Evolutionary conservation across 2,329 filamentous ascomycete species (phyloP).

Genomic region (Fusarium piperis): DNA sequence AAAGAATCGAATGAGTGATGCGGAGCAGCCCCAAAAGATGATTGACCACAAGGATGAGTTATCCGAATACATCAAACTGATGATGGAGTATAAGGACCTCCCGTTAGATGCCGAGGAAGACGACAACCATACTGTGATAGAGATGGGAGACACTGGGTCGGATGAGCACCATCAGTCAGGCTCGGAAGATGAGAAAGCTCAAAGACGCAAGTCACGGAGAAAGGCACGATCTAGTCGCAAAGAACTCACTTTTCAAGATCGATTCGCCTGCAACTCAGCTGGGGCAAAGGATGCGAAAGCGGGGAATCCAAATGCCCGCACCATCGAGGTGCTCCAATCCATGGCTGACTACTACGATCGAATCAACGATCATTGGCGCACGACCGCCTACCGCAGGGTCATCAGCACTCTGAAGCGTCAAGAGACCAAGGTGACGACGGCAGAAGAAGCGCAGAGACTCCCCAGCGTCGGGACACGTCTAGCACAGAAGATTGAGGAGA

Average conservation of each 20-base stretch:
- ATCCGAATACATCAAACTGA: conserved; percentile 70
- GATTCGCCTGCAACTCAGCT: conserved; percentile 65
- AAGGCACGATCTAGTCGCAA: conserved; percentile 41
- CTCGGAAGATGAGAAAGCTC: conserved; percentile 37
- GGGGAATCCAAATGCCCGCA: conserved; percentile 76
- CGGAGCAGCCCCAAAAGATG: not conserved
- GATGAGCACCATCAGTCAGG: conserved; percentile 24
- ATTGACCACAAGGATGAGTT: conserved; percentile 61
- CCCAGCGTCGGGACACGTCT: conserved; percentile 77
- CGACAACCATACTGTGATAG: conserved; percentile 46
- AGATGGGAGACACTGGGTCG: conserved; percentile 20
- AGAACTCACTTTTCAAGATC: conserved; percentile 53
- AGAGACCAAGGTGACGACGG: conserved; percentile 69
- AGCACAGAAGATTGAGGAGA: conserved; percentile 89
- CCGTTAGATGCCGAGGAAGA: conserved; percentile 63
- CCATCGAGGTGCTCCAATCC: conserved; percentile 79
- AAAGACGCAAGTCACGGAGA: conserved; percentile 27
- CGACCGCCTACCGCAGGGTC: conserved; percentile 78
- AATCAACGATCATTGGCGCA: conserved; percentile 81
- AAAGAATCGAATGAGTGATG: not conserved
- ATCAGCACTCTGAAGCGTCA: conserved; percentile 79
- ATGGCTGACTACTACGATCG: conserved; percentile 83
- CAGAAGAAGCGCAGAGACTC: conserved; percentile 73
- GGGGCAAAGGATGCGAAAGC: conserved; percentile 55
- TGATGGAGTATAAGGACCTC: conserved; percentile 68